Percentiles rank a stretch among this genome's conserved stretches.
Evolutionary conservation across 345 rosid genomes (phyloP).

Genomic region (Murraya koenigii): DNA sequence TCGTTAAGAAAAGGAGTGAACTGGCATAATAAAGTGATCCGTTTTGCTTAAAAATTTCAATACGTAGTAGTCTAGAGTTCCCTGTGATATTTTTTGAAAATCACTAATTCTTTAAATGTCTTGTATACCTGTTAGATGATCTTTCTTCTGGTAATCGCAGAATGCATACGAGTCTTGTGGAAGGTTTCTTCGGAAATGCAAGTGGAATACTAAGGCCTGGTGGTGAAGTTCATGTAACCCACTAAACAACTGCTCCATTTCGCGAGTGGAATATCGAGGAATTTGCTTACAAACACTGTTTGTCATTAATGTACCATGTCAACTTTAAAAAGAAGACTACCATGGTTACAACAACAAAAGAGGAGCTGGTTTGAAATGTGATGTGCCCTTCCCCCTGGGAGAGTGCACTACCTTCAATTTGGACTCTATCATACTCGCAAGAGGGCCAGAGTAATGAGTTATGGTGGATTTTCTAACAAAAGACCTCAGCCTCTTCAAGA

Average conservation of each 20-base stretch:
- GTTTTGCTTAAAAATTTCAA: neutral
- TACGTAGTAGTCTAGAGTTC: neutral
- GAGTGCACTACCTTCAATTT: constrained; percentile 49
- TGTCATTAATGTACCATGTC: constrained; percentile 21
- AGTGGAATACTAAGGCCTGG: too few species aligned
- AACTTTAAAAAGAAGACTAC: constrained; percentile 37
- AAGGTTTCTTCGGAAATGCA: constrained; percentile 44
- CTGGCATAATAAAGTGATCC: neutral
- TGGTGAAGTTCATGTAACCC: too few species aligned
- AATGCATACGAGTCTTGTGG: constrained; percentile 42
- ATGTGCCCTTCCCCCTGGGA: constrained; percentile 48
- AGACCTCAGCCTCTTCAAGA: neutral
- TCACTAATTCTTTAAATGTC: neutral
- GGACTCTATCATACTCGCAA: constrained; percentile 16
- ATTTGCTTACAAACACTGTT: constrained; percentile 39
- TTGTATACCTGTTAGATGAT: neutral
- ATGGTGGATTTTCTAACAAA: neutral
- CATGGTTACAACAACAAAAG: constrained; percentile 51
- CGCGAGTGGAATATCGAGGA: constrained; percentile 21
- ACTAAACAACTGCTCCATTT: constrained; percentile 37
- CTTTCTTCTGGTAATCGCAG: constrained; percentile 26
- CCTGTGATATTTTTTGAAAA: neutral
- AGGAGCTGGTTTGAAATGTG: constrained; percentile 46
- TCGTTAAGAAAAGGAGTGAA: neutral
- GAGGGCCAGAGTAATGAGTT: neutral